Conservation (phyloP, 2,329 filamentous ascomycete genomes). For the Penicillium sp. region DNA sequence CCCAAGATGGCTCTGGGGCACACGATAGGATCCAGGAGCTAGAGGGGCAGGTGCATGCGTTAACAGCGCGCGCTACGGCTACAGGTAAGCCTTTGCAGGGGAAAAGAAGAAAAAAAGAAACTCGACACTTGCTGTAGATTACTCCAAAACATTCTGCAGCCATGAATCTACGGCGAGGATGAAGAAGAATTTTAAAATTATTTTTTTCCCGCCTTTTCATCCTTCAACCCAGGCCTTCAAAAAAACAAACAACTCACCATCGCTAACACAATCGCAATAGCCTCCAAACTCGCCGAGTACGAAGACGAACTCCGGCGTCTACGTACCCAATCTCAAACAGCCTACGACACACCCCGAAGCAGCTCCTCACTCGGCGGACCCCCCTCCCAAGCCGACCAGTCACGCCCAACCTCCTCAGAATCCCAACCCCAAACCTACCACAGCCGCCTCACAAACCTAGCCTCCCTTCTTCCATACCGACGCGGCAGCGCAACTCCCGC, state of each 20-base stretch:
- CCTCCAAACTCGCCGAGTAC: constrained; percentile 60
- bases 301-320: constrained; percentile 61
- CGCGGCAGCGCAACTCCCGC: constrained; percentile 37
- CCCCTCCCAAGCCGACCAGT: constrained; percentile 29
- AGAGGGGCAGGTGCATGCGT: constrained; percentile 53
- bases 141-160: background rate
- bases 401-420: constrained; percentile 31
- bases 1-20: constrained; percentile 30
- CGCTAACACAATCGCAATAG: constrained; percentile 22
- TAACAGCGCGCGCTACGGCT: constrained; percentile 54
- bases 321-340: constrained; percentile 30
- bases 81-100: constrained; percentile 48
- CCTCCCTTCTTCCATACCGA: constrained; percentile 41
- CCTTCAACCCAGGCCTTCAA: background rate
- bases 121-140: background rate
- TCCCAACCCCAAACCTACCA: constrained; percentile 28
- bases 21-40: constrained; percentile 51
- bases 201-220: too few relatives aligned
- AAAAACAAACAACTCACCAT: background rate
- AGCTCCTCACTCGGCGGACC: constrained; percentile 25
- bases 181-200: too few relatives aligned
- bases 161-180: background rate
- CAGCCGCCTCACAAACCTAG: constrained; percentile 40
- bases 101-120: background rate
- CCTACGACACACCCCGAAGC: constrained; percentile 25